Evolutionary conservation across 805 yeast species (phyloP), one percentile per base, ranked within the genome.

Genomic region (Tetrapisispora nanseiensis): DNA sequence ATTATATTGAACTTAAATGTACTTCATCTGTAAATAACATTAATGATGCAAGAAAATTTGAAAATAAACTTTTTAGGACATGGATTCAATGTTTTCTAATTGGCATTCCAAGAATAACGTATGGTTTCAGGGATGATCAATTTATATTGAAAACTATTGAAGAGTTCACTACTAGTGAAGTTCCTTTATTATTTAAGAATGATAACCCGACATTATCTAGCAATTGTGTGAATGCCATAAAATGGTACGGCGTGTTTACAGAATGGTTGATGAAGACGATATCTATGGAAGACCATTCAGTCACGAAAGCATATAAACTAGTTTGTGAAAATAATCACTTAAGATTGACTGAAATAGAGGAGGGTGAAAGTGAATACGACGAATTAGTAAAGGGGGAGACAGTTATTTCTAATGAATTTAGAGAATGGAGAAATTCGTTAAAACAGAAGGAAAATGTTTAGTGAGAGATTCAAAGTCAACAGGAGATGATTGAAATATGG

Each of bases 21-120:
- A 65, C 82, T 2, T 67, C 72, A 34, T 66, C 71, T 6, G 69
- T 90, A 0, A 68, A 66, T 19, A 68, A 74, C 16, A 75, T 78
- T 5, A 68, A 71, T 13, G 80, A 80, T 30, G 77, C 82, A 13
- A 69, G 69, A 30, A 70, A 58, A 16, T 86, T 90, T 56, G 96
- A 90, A 56, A 72, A 70, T 42, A 87, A 86, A 62, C 65, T 92
- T 35, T 76, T 82, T 57, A 74, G 69, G 46, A 73, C 94, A 0
- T 92, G 99, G 99, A 86, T 95, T 2, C 97, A 87, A 65, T 82
- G 95, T 48, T 92, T 87, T 60, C 67, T 92, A 19, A 69, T 86
- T 35, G 98, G 98, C 4, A 74, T 92, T 18, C 79, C 82, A n/a
- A 74, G 75, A 45, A 71, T 90, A 4, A 72, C 84, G 4, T 85